A percentile compares a stretch with the other conserved stretches of the same genome.
Evolutionary conservation across 2,329 filamentous ascomycete genomes (phyloP).

Genomic region (Exophiala sp.): DNA sequence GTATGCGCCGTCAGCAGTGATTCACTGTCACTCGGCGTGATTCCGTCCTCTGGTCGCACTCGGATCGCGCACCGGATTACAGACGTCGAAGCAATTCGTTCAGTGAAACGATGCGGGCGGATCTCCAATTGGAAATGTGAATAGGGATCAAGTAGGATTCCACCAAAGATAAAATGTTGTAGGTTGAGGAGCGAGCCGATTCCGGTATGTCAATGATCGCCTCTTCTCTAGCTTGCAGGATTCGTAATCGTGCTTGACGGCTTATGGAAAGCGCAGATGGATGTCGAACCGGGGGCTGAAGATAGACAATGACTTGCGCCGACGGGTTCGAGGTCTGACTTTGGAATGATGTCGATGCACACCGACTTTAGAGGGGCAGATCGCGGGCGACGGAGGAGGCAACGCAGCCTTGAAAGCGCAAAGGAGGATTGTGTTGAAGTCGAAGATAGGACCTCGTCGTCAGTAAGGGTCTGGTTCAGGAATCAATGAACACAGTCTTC

Average conservation of each 20-base stretch:
- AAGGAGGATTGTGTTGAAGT: neutral
- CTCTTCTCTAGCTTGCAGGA: slow-evolving; percentile 4
- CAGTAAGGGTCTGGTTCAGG: neutral
- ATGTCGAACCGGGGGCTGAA: neutral
- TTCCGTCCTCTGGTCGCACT: slow-evolving; percentile 13
- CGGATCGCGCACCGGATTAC: neutral
- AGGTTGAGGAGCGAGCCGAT: slow-evolving; percentile 1
- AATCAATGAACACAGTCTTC: slow-evolving; percentile 1
- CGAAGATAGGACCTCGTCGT: slow-evolving; percentile 3
- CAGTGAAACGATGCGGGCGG: neutral
- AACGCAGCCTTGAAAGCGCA: neutral
- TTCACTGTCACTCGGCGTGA: slow-evolving; percentile 13
- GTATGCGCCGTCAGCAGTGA: slow-evolving; percentile 20
- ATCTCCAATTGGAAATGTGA: neutral
- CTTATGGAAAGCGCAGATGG: neutral
- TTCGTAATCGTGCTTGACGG: neutral
- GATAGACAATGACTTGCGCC: neutral
- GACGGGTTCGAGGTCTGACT: neutral
- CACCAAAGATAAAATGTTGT: neutral
- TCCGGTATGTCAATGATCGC: slow-evolving; percentile 5
- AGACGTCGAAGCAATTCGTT: neutral
- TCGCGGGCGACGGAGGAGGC: neutral
- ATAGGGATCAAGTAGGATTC: neutral
- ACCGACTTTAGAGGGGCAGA: neutral
- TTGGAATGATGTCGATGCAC: neutral